Percentiles rank a stretch among this genome's conserved stretches.
These are phyloP conservation scores for Ustilago cynodontis DNA, from an alignment of 1,284 basidiomycete genomes.

Conservation along the genomic window DNA sequence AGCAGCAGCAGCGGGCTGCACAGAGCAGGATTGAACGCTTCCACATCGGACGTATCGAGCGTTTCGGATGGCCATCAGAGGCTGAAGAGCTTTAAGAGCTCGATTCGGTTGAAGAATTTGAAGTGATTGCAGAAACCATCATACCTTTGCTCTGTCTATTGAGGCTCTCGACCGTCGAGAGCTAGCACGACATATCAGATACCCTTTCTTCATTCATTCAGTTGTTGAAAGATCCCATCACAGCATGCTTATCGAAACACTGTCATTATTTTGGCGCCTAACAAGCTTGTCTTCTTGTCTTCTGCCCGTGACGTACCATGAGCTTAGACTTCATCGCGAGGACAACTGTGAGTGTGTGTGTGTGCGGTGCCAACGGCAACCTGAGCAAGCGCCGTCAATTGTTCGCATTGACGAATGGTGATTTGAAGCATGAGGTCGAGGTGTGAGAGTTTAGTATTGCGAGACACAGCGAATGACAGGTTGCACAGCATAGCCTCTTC, in stretches of 20 bases:
- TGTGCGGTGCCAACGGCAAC: too few relatives aligned
- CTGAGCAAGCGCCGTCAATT: too few relatives aligned
- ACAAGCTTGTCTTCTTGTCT: not conserved
- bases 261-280: not conserved
- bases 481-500: not conserved
- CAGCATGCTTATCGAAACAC: slow-evolving; percentile 5
- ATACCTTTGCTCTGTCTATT: not conserved
- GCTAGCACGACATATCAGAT: not conserved
- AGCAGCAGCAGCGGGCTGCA: slow-evolving; percentile 4
- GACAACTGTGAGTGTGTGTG: not conserved
- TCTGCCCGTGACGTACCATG: not conserved
- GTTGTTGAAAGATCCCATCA: not conserved
- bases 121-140: slow-evolving; percentile 5
- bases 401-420: not conserved
- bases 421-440: not conserved
- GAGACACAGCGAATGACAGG: too few relatives aligned
- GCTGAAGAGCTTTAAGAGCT: slow-evolving; percentile 38
- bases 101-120: slow-evolving; percentile 32
- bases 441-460: not conserved
- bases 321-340: not conserved
- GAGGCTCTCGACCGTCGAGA: not conserved
- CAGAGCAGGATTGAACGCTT: slow-evolving; percentile 2
- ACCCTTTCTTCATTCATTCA: slow-evolving; percentile 1
- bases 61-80: slow-evolving; percentile 23
- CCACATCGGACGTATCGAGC: slow-evolving; percentile 29